Evolutionary conservation across 441 rosid species (phyloP), one percentile per base, ranked within the genome.

Genomic region (Kokia cookei): DNA sequence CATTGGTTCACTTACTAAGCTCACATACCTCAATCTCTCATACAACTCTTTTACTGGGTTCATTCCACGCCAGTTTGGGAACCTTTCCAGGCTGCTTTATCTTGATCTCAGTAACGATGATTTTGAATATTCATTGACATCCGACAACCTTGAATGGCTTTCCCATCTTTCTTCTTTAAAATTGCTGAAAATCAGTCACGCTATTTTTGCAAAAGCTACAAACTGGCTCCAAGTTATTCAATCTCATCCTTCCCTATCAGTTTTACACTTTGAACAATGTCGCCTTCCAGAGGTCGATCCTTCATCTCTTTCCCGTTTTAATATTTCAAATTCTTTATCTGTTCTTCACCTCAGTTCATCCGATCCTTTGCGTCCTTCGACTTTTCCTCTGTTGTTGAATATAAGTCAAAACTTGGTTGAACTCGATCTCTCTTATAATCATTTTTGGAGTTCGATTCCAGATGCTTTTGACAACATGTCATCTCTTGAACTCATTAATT

Each of bases 161-260:
- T 63, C 68, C 19, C 50, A 14, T 17, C 29, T 63, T 63, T 63
- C 50, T 40, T 40, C 50, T 10, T 13, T 63, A 4, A 63, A 63
- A 10, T 37, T 17, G 22, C 50, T 63, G 22, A 40, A 3, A 17
- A 9, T 37, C 4, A 2, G 29, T 4, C 1, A 2, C 14, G 26
- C 61, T 35, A 3, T 1, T 35, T 17, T 15, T n/a, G 19, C 15
- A n/a, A 17, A 9, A 64, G 29, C 32, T 8, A 17, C 68, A 63
- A 63, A 63, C 50, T 63, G 68, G 68, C 50, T 63, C 27, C 68
- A 63, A 40, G 68, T 64, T 17, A 64, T 64, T 40, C 68, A n/a
- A 40, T 64, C 29, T 37, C 67, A 63, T 10, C 48, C 67, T 8
- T 37, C 67, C 14, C 67, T 63, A 8, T 37, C 48, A 19, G 4